Evolutionary conservation across 345 rosid species (phyloP), one percentile per base, ranked within the genome.

Genomic region (Corchorus capsularis): DNA sequence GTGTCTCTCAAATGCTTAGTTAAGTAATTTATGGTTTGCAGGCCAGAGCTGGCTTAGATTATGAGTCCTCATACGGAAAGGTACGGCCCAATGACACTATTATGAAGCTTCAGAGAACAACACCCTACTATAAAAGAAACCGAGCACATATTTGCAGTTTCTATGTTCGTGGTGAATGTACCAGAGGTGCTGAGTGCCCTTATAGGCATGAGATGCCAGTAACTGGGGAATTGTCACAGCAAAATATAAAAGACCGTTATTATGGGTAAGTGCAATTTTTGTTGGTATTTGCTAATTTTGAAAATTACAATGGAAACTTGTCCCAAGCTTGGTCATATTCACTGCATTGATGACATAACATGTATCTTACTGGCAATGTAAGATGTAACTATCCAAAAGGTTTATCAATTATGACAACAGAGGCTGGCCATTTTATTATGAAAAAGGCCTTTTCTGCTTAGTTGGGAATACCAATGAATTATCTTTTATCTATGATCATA

Each of bases 61-160:
- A 95, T 79, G 98, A 95, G 78, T 95, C 99, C 72, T 95, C 99
- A 16, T 95, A 82, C 76, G 97, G 99, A 35, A 95, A 93, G 83
- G 96, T 63, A 55, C 89, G 89, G 4, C 85, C 99, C 69, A 95
- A 82, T 81, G 99, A 95, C 80, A 95, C 98, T 39, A 93, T 95
- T 68, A 20, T 93, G 80, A 93, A 95, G 88, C 98, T 95, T 75
- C 98, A 95, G 80, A 89, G 99, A 73, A 95, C 99, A 53, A 85
- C 91, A 32, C 98, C 98, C 16, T 95, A 92, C 82, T 93, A 95
- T 79, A 93, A 95, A 81, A 84, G 99, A 73, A 95, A 95, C 56
- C 63, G 96, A 81, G 98, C 99, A 60, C 99, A 93, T 87, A 90
- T 95, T 79, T 95, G 99, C 88, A 95, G 98, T 85, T 95, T 95